These are phyloP conservation scores for Euphorbia schlechtendalii DNA, from an alignment of 441 rosid species.

Conservation along the genomic window DNA sequence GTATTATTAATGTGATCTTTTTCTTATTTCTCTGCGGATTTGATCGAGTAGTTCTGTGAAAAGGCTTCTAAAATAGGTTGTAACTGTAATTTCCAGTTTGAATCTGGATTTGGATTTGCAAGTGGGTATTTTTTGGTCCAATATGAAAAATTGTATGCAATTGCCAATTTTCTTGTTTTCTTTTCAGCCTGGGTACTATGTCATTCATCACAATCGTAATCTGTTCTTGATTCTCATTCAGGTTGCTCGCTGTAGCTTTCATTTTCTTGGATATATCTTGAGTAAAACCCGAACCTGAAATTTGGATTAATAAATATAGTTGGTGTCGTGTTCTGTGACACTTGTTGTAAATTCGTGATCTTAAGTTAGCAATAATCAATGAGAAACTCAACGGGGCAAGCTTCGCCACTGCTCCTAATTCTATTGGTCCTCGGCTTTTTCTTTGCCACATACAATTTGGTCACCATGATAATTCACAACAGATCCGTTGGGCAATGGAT, in stretches of 20 bases:
- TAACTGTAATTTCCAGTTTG: slow-evolving; percentile 1
- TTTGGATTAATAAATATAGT: no score
- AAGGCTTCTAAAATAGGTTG: not conserved
- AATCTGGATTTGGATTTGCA: not conserved
- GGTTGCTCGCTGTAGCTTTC: slow-evolving; percentile 7
- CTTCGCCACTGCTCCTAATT: slow-evolving; percentile 43
- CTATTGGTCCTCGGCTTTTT: slow-evolving; percentile 52
- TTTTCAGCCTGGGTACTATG: not conserved
- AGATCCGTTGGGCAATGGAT: slow-evolving; percentile 32
- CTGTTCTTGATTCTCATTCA: slow-evolving; percentile 15
- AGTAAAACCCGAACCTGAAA: not conserved
- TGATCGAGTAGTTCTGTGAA: not conserved
- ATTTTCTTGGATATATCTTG: slow-evolving; percentile 13
- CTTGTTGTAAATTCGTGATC: no score
- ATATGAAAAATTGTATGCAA: not conserved
- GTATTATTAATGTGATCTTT: not conserved
- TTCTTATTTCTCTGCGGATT: not conserved
- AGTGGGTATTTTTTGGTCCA: not conserved
- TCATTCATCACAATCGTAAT: not conserved
- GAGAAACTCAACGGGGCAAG: slow-evolving; percentile 40
- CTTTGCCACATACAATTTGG: slow-evolving; percentile 60
- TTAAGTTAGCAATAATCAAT: slow-evolving; percentile 16
- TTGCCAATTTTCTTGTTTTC: not conserved
- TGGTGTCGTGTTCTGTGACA: not conserved
- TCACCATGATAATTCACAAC: slow-evolving; percentile 45